A percentile compares a stretch with the other conserved stretches of the same genome.
phyloP scores from a whole-genome alignment of 2,329 filamentous ascomycete genomes.

The Cercospora sojina region DNA sequence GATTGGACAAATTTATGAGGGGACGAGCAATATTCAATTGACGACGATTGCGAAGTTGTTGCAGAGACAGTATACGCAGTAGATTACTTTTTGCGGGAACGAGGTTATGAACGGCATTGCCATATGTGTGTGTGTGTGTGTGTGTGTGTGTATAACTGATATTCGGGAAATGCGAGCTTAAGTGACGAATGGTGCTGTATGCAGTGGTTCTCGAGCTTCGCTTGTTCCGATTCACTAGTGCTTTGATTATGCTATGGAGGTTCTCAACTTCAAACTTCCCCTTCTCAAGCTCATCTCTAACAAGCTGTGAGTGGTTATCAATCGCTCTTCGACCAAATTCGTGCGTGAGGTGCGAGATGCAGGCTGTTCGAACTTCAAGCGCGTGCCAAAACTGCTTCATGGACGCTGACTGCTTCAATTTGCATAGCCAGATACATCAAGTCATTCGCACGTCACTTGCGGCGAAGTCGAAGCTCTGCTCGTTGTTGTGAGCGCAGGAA shows the following conservation, averaged over 20 bases:
- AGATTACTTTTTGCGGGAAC: not conserved
- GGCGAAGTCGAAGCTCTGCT: not conserved
- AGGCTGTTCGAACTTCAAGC: too few species aligned
- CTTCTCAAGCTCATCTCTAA: not conserved
- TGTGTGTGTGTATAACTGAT: not conserved
- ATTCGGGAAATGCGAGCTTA: not conserved
- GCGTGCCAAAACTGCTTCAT: not conserved
- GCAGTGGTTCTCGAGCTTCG: not conserved
- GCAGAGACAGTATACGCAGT: slow-evolving; percentile 64
- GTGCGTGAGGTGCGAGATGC: not conserved
- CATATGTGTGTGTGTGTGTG: not conserved
- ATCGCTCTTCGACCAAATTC: not conserved
- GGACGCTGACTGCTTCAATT: not conserved
- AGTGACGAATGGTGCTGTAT: not conserved
- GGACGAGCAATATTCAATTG: slow-evolving; percentile 73
- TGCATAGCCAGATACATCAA: not conserved
- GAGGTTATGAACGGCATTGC: not conserved
- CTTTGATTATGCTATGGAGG: not conserved
- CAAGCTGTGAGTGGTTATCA: too few species aligned
- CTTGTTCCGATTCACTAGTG: not conserved
- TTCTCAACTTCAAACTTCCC: not conserved
- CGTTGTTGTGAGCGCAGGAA: not conserved
- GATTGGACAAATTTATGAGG: slow-evolving; percentile 85
- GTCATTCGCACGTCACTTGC: not conserved
- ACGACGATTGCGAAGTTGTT: slow-evolving; percentile 69